These are phyloP conservation scores for Senna siamea DNA, from an alignment of 306 rosid species.

Conservation along the genomic window DNA sequence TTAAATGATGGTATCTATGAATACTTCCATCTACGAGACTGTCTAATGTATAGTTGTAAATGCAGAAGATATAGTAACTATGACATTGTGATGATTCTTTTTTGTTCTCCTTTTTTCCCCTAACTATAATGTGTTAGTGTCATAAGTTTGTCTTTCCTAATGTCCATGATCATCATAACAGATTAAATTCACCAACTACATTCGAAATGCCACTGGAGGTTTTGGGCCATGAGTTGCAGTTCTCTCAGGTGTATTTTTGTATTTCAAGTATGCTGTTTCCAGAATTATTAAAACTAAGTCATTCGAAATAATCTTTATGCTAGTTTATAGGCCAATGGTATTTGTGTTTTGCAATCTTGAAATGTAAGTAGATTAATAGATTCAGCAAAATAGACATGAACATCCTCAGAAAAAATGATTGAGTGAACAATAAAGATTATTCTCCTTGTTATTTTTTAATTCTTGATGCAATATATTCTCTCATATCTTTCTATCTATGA, in stretches of 20 bases:
- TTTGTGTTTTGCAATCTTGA: slow-evolving; percentile 21
- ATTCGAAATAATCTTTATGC: slow-evolving; percentile 22
- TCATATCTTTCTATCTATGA: slow-evolving; percentile 21
- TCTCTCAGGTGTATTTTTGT: slow-evolving; percentile 65
- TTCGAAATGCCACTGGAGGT: slow-evolving; percentile 85
- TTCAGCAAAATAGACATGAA: slow-evolving; percentile 6
- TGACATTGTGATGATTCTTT: slow-evolving; percentile 21
- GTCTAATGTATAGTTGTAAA: slow-evolving; percentile 3
- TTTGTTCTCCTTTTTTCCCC: neutral
- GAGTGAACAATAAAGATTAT: slow-evolving; percentile 22
- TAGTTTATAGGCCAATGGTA: neutral
- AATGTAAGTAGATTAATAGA: neutral
- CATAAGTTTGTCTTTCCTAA: neutral
- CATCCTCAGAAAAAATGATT: neutral
- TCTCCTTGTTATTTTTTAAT: neutral
- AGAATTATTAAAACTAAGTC: too few species aligned
- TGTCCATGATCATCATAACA: slow-evolving; percentile 38
- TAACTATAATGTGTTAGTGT: neutral
- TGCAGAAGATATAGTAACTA: neutral
- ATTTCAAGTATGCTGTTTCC: neutral
- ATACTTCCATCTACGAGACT: neutral
- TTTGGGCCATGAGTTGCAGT: slow-evolving; percentile 81
- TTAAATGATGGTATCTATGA: neutral
- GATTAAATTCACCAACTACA: slow-evolving; percentile 85
- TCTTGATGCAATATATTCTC: neutral